These are phyloP conservation scores for Rhizophagus sp. DNA, from an alignment of 192 early-diverging fungal genomes.

Conservation along the genomic window DNA sequence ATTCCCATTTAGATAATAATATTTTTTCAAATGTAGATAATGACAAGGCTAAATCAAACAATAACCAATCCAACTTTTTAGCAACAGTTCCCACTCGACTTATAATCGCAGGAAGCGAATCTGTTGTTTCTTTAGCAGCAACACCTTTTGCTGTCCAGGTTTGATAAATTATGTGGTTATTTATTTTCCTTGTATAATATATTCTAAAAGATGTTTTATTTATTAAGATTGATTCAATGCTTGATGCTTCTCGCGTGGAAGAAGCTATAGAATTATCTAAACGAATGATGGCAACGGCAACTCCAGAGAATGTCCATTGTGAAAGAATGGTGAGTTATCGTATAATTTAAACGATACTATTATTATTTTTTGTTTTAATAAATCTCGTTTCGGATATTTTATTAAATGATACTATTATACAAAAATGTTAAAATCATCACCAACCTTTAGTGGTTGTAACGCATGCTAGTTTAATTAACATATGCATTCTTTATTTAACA, in stretches of 20 bases:
- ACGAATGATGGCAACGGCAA: conserved; percentile 43
- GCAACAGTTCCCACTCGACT: conserved; percentile 48
- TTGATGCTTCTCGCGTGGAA: conserved; percentile 59
- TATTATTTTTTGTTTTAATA: background rate
- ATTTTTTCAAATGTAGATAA: background rate
- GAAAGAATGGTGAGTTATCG: conserved; percentile 44
- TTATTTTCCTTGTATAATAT: background rate
- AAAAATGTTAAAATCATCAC: no score
- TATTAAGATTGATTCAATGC: conserved; percentile 51
- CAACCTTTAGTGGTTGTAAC: no score
- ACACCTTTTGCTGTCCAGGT: conserved; percentile 63
- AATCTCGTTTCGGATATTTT: no score
- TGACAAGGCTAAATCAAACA: background rate
- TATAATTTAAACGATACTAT: background rate
- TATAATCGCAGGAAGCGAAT: conserved; percentile 57
- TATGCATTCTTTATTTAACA: background rate
- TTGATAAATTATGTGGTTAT: background rate
- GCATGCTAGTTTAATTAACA: no score
- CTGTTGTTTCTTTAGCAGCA: conserved; percentile 60
- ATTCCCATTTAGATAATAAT: background rate
- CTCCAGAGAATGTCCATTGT: conserved; percentile 46
- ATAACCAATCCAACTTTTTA: conserved; percentile 11
- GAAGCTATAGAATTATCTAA: conserved; percentile 65
- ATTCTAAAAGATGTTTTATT: background rate
- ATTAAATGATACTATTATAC: no score